These are phyloP conservation scores for Termitomyces sp. DNA, from an alignment of 768 basidiomycete species.

Conservation along the genomic window DNA sequence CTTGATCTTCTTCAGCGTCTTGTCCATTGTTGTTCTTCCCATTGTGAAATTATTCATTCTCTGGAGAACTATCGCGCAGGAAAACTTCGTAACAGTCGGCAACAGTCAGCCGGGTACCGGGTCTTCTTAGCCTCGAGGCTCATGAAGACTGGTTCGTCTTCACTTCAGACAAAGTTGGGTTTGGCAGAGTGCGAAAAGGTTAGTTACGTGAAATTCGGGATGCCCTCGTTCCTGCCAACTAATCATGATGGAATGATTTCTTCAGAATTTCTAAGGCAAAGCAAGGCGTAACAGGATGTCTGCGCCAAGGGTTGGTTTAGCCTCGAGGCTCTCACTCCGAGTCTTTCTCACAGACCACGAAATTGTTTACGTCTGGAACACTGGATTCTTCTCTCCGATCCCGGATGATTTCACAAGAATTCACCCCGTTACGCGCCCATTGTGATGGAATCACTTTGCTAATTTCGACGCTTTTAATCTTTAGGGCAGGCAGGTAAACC, in stretches of 20 bases:
- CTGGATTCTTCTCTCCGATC: neutral
- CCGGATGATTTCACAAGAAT: neutral
- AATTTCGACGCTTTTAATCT: neutral
- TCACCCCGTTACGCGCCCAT: neutral
- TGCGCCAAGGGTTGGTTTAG: neutral
- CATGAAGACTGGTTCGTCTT: neutral
- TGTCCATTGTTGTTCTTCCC: neutral
- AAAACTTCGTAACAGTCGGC: neutral
- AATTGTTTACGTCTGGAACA: neutral
- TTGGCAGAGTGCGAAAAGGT: neutral
- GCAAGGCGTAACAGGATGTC: neutral
- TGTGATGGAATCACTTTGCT: neutral
- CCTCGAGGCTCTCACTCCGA: neutral
- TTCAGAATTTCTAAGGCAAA: neutral
- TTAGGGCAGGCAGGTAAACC: neutral
- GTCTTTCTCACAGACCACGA: neutral
- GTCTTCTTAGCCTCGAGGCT: neutral
- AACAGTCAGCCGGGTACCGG: neutral
- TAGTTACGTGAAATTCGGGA: conserved; percentile 10
- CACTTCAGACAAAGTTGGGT: neutral
- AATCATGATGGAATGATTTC: neutral
- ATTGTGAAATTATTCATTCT: neutral
- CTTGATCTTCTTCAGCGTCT: neutral
- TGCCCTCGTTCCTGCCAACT: neutral
- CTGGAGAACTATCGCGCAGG: neutral